Percentiles rank a stretch among this genome's conserved stretches.
Conservation (phyloP, 352 stramenopile genomes). For the Achlya hypogyna region DNA sequence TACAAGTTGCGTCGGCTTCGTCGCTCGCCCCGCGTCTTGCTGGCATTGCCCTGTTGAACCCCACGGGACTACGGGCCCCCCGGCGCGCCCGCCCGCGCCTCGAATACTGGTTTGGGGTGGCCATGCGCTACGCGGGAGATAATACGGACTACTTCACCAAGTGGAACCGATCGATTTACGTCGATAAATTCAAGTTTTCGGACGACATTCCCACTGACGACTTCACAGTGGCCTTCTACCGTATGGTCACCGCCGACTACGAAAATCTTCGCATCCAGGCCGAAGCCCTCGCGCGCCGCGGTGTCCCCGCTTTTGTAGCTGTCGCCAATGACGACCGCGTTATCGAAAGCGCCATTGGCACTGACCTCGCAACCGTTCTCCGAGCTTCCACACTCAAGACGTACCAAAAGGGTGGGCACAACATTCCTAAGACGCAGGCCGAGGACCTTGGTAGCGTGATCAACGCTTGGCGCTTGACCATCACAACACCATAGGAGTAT, state of each 20-base stretch:
- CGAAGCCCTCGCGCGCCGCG: slow-evolving; percentile 13
- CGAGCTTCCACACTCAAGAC: slow-evolving; percentile 30
- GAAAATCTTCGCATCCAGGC: slow-evolving; percentile 28
- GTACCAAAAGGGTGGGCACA: slow-evolving; percentile 51
- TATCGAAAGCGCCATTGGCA: slow-evolving; percentile 48
- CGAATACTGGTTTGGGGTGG: slow-evolving; percentile 28
- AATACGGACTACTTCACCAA: slow-evolving; percentile 20
- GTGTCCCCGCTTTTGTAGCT: slow-evolving; percentile 38
- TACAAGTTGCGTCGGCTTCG: slow-evolving; percentile 29
- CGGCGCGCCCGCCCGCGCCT: slow-evolving; percentile 28
- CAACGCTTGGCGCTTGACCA: background rate
- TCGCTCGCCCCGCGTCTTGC: slow-evolving; percentile 34
- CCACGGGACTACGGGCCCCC: slow-evolving; percentile 28
- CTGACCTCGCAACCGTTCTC: slow-evolving; percentile 29
- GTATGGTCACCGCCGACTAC: slow-evolving; percentile 43
- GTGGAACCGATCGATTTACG: slow-evolving; percentile 38
- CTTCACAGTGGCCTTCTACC: slow-evolving; percentile 49
- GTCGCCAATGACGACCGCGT: slow-evolving; percentile 53
- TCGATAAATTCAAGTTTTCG: slow-evolving; percentile 37
- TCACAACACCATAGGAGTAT: too few relatives aligned
- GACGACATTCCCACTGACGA: slow-evolving; percentile 34
- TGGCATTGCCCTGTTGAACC: slow-evolving; percentile 39
- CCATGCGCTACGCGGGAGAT: slow-evolving; percentile 21
- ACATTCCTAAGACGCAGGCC: slow-evolving; percentile 67
- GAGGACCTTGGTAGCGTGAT: slow-evolving; percentile 20